A percentile compares a stretch with the other conserved stretches of the same genome.
Conservation (phyloP, 768 basidiomycete species). For the Boletus insuetus region DNA sequence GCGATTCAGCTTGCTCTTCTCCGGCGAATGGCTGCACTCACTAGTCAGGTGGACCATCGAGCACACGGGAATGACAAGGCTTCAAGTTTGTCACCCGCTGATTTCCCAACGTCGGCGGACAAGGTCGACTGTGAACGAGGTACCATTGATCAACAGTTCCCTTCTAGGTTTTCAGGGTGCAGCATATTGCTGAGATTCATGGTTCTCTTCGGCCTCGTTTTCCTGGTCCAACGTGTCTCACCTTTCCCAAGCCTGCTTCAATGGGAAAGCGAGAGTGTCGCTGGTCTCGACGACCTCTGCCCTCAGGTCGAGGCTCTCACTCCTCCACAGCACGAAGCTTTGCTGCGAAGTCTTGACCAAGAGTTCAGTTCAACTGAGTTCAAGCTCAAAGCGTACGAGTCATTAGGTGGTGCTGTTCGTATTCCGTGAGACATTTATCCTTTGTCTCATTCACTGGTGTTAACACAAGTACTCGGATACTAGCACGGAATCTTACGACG, state of each 20-base stretch:
- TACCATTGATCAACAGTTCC: not conserved
- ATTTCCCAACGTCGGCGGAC: not conserved
- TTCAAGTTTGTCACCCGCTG: not conserved
- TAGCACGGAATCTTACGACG: slow-evolving; percentile 55
- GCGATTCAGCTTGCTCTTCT: no score
- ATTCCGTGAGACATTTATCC: slow-evolving; percentile 26
- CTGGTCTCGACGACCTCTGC: slow-evolving; percentile 19
- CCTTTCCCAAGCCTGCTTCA: not conserved
- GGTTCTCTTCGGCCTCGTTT: slow-evolving; percentile 7
- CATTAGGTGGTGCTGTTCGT: slow-evolving; percentile 35
- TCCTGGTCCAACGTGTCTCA: slow-evolving; percentile 9
- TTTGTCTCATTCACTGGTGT: not conserved
- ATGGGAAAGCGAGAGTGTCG: not conserved
- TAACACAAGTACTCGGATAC: not conserved
- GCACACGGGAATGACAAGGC: not conserved
- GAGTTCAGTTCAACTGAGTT: slow-evolving; percentile 24
- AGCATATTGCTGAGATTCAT: not conserved
- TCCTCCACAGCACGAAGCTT: slow-evolving; percentile 9
- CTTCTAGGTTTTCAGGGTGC: not conserved
- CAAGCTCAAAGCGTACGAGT: slow-evolving; percentile 30
- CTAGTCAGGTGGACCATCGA: not conserved
- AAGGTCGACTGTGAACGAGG: slow-evolving; percentile 16
- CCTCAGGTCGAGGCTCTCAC: slow-evolving; percentile 24
- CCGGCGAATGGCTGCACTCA: not conserved
- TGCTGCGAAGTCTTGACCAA: slow-evolving; percentile 25